Evolutionary conservation across 2,329 filamentous ascomycete genomes (phyloP).

Genomic region (Fusarium nanum): DNA sequence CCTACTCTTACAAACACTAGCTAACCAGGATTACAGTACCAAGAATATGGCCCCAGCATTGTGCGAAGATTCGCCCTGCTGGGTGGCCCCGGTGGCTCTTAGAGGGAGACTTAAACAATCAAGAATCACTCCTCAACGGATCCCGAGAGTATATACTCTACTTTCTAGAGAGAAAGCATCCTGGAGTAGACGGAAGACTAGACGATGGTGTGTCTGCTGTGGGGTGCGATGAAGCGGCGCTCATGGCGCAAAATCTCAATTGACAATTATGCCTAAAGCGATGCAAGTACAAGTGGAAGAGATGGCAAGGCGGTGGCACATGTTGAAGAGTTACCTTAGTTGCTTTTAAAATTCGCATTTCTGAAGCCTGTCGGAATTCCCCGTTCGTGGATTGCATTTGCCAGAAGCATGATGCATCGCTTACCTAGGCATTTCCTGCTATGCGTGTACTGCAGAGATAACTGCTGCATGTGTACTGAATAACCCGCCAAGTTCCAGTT

Average conservation of each 20-base stretch:
- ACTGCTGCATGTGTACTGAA: not conserved
- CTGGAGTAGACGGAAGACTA: slow-evolving; percentile 3
- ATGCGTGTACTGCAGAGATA: not conserved
- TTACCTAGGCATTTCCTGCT: not conserved
- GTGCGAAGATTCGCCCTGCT: slow-evolving; percentile 93
- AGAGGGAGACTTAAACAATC: slow-evolving; percentile 44
- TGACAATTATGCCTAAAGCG: slow-evolving; percentile 43
- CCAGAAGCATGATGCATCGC: slow-evolving; percentile 20
- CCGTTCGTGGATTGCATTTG: not conserved
- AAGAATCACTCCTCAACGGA: slow-evolving; percentile 28
- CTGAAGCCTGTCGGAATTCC: slow-evolving; percentile 12
- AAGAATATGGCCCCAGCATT: slow-evolving; percentile 96
- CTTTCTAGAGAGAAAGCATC: slow-evolving; percentile 7
- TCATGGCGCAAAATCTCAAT: slow-evolving; percentile 39
- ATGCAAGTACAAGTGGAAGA: slow-evolving; percentile 35
- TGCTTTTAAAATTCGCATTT: slow-evolving; percentile 35
- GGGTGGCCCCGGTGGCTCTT: slow-evolving; percentile 89
- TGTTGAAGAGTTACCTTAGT: slow-evolving; percentile 38
- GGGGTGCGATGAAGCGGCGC: slow-evolving; percentile 35
- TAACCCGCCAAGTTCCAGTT: not conserved
- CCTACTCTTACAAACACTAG: not conserved
- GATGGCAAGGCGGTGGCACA: slow-evolving; percentile 27
- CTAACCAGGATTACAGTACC: slow-evolving; percentile 69
- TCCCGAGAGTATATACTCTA: slow-evolving; percentile 9
- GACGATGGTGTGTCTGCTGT: not conserved